Conservation (phyloP, 2,329 filamentous ascomycete species). For the Teratosphaeria viscida region DNA sequence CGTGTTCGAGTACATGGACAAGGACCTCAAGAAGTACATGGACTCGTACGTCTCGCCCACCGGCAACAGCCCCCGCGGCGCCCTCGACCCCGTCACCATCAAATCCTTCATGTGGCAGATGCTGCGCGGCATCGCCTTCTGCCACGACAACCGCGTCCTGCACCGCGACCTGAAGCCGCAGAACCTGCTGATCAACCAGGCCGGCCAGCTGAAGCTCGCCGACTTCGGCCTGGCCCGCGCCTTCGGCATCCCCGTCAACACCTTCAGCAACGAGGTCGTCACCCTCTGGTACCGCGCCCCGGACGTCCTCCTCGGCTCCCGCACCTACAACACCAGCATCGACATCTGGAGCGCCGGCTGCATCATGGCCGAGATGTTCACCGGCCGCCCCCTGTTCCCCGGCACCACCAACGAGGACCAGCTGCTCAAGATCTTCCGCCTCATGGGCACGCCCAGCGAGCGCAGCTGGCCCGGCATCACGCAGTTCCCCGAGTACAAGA, state of each 20-base stretch:
- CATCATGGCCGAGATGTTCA: conserved; percentile 99
- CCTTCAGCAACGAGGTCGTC: conserved; percentile 95
- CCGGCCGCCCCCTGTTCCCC: conserved; percentile 86
- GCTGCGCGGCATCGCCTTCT: conserved; percentile 90
- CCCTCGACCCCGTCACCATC: conserved; percentile 80
- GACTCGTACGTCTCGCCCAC: conserved; percentile 47
- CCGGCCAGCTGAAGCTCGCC: conserved; percentile 81
- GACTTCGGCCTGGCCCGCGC: conserved; percentile 91
- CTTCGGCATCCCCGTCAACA: conserved; percentile 95
- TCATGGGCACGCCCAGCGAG: conserved; percentile 97
- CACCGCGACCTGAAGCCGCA: conserved; percentile 95
- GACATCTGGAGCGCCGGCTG: conserved; percentile 99
- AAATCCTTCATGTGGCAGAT: conserved; percentile 99
- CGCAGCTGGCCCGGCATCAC: conserved; percentile 92
- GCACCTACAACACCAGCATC: conserved; percentile 99
- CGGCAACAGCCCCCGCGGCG: conserved; percentile 68
- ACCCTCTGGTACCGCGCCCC: conserved; percentile 96
- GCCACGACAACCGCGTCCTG: conserved; percentile 91
- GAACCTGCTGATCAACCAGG: conserved; percentile 88
- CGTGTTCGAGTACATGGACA: conserved; percentile 98
- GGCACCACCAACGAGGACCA: conserved; percentile 98
- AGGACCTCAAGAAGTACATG: conserved; percentile 98
- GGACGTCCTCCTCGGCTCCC: conserved; percentile 83
- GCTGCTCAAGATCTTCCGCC: conserved; percentile 89
- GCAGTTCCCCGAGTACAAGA: conserved; percentile 95